phyloP scores from a whole-genome alignment of 805 yeast genomes.

The Starmerella ratchasimensis region DNA sequence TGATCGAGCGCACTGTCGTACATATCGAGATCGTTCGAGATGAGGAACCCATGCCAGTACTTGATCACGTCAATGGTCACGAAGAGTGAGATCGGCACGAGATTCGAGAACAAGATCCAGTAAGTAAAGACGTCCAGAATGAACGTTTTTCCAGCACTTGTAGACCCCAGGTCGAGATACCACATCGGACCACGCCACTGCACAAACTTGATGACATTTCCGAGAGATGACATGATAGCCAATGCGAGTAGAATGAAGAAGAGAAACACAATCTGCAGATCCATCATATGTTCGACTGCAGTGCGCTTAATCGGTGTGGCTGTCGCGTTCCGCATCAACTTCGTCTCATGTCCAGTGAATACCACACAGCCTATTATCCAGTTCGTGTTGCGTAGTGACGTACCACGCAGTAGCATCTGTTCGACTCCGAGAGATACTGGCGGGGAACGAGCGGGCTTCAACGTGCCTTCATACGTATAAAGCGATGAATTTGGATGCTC shows the following conservation, averaged over 20 bases:
- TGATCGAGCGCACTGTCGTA: conserved; percentile 79
- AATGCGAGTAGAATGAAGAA: conserved; percentile 66
- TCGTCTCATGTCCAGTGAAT: conserved; percentile 97
- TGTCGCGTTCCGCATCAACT: conserved; percentile 94
- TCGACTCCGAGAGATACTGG: conserved; percentile 70
- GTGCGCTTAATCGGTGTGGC: conserved; percentile 97
- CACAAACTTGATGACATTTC: conserved; percentile 63
- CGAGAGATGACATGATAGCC: conserved; percentile 69
- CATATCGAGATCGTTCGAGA: conserved; percentile 87
- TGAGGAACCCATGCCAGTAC: conserved; percentile 87
- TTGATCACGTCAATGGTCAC: conserved; percentile 94
- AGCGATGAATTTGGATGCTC: conserved; percentile 91
- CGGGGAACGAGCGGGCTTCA: conserved; percentile 30
- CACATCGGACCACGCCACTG: conserved; percentile 39
- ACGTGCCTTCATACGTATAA: conserved; percentile 88
- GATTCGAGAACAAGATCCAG: conserved; percentile 90
- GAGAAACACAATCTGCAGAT: conserved; percentile 77
- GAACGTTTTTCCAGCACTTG: conserved; percentile 54
- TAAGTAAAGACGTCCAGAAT: conserved; percentile 81
- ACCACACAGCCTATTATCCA: conserved; percentile 92
- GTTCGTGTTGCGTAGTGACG: conserved; percentile 82
- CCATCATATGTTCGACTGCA: conserved; percentile 90
- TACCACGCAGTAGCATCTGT: conserved; percentile 86
- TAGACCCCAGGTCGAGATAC: conserved; percentile 56
- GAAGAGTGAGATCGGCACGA: conserved; percentile 93